Conservation (phyloP, 768 basidiomycete species). For the Boletus eberwhitei region DNA sequence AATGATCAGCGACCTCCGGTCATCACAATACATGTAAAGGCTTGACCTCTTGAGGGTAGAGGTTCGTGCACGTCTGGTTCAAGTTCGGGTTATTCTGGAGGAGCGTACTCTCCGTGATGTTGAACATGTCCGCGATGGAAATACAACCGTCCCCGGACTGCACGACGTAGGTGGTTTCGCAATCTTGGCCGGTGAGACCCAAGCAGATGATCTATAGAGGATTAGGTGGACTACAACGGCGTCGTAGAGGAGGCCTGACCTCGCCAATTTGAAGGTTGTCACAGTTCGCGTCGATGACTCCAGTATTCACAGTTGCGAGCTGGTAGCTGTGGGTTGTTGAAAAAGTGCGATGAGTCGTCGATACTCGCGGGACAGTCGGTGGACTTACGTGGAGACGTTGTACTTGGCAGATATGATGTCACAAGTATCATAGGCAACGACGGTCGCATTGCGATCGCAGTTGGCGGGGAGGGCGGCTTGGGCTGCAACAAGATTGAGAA, state of each 20-base stretch:
- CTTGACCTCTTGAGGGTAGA: conserved; percentile 57
- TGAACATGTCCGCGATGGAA: conserved; percentile 37
- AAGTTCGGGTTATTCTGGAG: conserved; percentile 66
- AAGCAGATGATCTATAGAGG: conserved; percentile 48
- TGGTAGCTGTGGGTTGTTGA: conserved; percentile 43
- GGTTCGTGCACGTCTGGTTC: conserved; percentile 47
- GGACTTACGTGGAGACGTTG: conserved; percentile 59
- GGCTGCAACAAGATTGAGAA: conserved; percentile 35
- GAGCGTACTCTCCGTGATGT: conserved; percentile 45
- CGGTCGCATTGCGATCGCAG: conserved; percentile 62
- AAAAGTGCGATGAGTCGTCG: not conserved
- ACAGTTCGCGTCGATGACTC: conserved; percentile 49
- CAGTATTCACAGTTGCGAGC: conserved; percentile 50
- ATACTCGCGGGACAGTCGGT: not conserved
- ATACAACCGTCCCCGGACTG: conserved; percentile 49
- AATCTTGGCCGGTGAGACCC: conserved; percentile 55
- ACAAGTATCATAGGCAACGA: conserved; percentile 58
- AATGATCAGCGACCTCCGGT: not conserved
- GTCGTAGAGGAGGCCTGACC: conserved; percentile 25
- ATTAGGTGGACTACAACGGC: not conserved
- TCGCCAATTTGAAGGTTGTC: conserved; percentile 53
- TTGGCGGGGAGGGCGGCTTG: conserved; percentile 38
- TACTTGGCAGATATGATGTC: conserved; percentile 59
- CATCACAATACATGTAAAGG: not conserved
- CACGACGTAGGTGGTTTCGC: conserved; percentile 47